Base-by-base conservation (phyloP, 441 rosid species). In the Jatropha podagrica region DNA sequence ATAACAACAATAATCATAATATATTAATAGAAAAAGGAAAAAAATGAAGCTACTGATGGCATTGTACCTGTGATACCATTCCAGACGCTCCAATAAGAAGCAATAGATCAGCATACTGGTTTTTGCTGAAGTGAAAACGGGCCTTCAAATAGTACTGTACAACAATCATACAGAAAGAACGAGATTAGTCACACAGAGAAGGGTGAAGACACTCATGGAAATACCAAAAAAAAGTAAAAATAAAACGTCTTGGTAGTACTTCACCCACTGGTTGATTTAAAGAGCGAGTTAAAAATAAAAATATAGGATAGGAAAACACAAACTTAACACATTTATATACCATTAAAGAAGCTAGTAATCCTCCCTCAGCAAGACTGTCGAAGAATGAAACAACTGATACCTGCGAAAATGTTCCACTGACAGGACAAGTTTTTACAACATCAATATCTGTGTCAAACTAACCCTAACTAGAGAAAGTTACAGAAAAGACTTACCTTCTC, bases 81-180 rank as follows among this genome's bases (percentile, higher is more conserved):
- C 85, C 87, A 26, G 87, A 77, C 77, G 84, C 66, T 44, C 92
- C 88, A 44, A 67, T 3, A 55, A 92, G 80, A 63, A 95, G 77
- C 84, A 91, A 54, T 40, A 93, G 81, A 82, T 92, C 92, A 75
- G 99, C 99, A 77, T 88, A 93, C 78, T 95, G 89, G 76, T 87
- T 81, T 82, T 93, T 93, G 85, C 81, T 83, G 84, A 88, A 95
- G 69, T 90, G 96, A 75, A 95, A 95, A 40, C 92, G 94, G 7
- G 98, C 98, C 89, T 93, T 95, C 76, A 90, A 69, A 85, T 80
- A 93, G 83, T 81, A 95, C 99, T 95, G 88, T 90, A 88, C 26
- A 4, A 4, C 61, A 58, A 17, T 17, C 18, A 54, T 5, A 54
- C 8, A 0, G 32, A 32, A 32, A 32, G 32, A 32, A 32, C 32